These are phyloP conservation scores for Termitomyces bulborhizus DNA, from an alignment of 768 basidiomycete species.

Conservation along the genomic window DNA sequence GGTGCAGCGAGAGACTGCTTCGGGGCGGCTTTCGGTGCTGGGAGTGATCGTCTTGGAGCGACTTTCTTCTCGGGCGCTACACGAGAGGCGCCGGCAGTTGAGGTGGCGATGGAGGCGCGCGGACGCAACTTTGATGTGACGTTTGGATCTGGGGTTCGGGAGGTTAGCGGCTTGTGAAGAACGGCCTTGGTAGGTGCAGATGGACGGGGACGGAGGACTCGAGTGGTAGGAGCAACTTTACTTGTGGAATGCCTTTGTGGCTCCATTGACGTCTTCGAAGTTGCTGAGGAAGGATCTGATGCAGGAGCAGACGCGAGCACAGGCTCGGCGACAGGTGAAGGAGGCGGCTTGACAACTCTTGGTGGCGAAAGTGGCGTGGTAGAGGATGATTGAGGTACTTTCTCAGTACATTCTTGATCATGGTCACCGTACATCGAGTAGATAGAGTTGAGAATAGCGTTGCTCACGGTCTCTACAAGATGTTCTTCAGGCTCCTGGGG, in stretches of 20 bases:
- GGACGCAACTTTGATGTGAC: background rate
- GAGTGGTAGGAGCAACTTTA: background rate
- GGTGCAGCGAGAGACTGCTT: background rate
- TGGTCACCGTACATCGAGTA: background rate
- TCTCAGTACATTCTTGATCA: background rate
- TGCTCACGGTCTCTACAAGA: background rate
- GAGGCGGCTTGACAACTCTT: too few relatives aligned
- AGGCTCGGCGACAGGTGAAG: background rate
- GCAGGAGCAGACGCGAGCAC: too few relatives aligned
- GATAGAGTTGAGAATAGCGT: background rate
- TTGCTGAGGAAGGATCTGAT: background rate
- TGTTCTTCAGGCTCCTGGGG: background rate
- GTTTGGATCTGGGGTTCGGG: background rate
- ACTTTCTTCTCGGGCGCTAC: background rate
- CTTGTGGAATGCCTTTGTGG: background rate
- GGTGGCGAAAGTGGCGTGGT: background rate
- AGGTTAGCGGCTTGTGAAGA: too few relatives aligned
- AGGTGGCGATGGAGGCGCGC: slow-evolving; percentile 1
- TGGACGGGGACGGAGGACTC: background rate
- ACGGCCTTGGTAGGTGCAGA: background rate
- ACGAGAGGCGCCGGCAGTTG: background rate
- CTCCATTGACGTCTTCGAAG: background rate
- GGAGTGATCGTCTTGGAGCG: background rate
- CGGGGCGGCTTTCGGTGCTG: background rate
- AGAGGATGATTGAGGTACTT: background rate